Base-by-base conservation (phyloP, 495 filamentous ascomycete genomes). In the Hyaloscypha variabilis region DNA sequence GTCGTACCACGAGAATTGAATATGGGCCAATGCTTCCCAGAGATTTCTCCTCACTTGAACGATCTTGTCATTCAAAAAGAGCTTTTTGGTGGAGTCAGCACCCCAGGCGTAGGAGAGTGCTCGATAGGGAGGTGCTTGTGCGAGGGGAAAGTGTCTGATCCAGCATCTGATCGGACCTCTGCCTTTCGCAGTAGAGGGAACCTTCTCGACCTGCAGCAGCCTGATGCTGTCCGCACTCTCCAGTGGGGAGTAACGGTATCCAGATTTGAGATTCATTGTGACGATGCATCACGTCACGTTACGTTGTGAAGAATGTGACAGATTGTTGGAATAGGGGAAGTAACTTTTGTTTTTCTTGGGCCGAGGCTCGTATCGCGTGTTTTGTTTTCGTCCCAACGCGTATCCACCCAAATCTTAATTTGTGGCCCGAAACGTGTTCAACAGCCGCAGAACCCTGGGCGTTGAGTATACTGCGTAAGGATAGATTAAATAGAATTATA, bases 211-310 rank as follows among this genome's bases (percentile, higher is more conserved):
- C 51, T 28, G 21, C 21, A 54, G 23, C 4, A 54, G 51, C 26
- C 51, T 54, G 25, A 54, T 54, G 51, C 51, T 28, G 25, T 54
- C 51, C 26, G 21, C 8, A 54, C 51, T 19, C 23, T 54, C 51
- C 21, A 54, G 51, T 8, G 51, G 19, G 23, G 51, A 24, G 25
- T 54, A 54, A n/a, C 23, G 51, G 25, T 54, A 54, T 26, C 51
- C 23, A 28, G 25, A 28, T 25, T 28, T 54, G 23, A 25, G 10
- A 8, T 24, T 54, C 51, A 54, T 54, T 13, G 51, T 25, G 51
- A 25, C 11, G 21, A 28, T 54, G 25, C 25, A 54, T 54, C 51
- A 54, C 25, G 51, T 54, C 26, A 13, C n/a, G 25, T 1, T 4
- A 6, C 49, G 31, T 13, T 6, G 31, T 5, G 13, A 6, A 5